Evolutionary conservation across 1,139 yeast species (phyloP).

Genomic region (Yamadazyma triangularis): DNA sequence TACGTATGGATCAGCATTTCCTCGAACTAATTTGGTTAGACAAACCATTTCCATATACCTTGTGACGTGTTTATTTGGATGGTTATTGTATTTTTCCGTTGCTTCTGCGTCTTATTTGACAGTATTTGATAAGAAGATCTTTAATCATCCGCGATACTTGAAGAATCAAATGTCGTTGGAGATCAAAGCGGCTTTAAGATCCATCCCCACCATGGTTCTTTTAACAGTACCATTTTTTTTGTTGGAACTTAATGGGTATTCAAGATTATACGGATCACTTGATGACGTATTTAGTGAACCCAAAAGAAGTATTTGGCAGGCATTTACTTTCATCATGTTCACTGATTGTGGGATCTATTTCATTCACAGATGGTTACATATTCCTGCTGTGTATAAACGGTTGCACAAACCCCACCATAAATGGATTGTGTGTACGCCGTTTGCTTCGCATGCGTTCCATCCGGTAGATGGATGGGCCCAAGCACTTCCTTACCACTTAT

Average conservation of each 20-base stretch:
- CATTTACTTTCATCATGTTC: conserved; percentile 78
- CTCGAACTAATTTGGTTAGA: conserved; percentile 70
- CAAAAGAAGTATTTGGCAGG: conserved; percentile 58
- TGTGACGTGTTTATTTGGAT: conserved; percentile 80
- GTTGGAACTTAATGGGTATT: conserved; percentile 76
- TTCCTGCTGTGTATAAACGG: conserved; percentile 79
- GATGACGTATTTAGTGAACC: conserved; percentile 66
- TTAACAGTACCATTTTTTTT: conserved; percentile 89
- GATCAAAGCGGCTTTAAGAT: conserved; percentile 67
- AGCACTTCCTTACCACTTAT: conserved; percentile 87
- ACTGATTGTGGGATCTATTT: conserved; percentile 91
- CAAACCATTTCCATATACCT: conserved; percentile 64
- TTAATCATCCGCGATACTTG: conserved; percentile 93
- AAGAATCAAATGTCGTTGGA: conserved; percentile 89
- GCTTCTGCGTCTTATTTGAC: conserved; percentile 72
- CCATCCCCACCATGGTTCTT: conserved; percentile 86
- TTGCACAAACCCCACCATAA: conserved; percentile 99
- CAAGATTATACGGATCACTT: conserved; percentile 66
- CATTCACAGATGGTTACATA: conserved; percentile 89
- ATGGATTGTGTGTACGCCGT: conserved; percentile 98
- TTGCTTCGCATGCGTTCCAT: conserved; percentile 98
- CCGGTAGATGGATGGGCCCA: conserved; percentile 95
- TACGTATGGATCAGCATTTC: conserved; percentile 58
- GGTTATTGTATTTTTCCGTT: conserved; percentile 69
- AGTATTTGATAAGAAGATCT: conserved; percentile 81